A percentile compares a stretch with the other conserved stretches of the same genome.
Conservation (phyloP, 1,284 basidiomycete species). For the Cryptococcus jaspeensis region DNA sequence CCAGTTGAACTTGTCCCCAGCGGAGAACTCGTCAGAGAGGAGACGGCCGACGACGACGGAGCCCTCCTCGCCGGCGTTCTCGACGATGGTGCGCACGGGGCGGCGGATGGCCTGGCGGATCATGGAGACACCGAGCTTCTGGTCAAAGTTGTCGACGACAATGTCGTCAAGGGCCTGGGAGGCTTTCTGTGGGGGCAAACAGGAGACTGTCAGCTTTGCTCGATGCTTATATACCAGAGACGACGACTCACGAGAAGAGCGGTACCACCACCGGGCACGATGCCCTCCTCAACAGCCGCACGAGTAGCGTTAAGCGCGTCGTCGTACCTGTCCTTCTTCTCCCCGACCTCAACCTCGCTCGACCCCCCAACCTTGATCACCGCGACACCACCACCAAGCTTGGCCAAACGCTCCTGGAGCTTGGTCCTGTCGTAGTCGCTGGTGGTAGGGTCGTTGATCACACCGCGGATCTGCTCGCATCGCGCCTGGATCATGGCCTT, state of each 20-base stretch:
- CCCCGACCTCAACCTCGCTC: constrained; percentile 93
- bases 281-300: constrained; percentile 97
- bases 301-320: constrained; percentile 96
- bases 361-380: constrained; percentile 97
- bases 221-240: not conserved
- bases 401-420: constrained; percentile 94
- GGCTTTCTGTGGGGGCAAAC: constrained; percentile 69
- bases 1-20: constrained; percentile 64
- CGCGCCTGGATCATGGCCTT: constrained; percentile 82
- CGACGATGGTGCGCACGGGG: constrained; percentile 84
- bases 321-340: constrained; percentile 99
- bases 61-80: constrained; percentile 93
- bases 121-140: constrained; percentile 92
- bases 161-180: constrained; percentile 76
- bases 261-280: constrained; percentile 92
- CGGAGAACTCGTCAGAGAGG: constrained; percentile 52
- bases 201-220: constrained; percentile 4
- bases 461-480: constrained; percentile 90
- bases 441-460: constrained; percentile 80
- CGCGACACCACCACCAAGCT: constrained; percentile 92
- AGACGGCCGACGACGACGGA: constrained; percentile 89
- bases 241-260: constrained; percentile 57
- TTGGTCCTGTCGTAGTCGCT: constrained; percentile 93
- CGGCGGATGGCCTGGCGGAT: constrained; percentile 83
- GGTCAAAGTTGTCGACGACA: constrained; percentile 90